Base-by-base conservation (phyloP, 768 basidiomycete species). In the Russula sp. region DNA sequence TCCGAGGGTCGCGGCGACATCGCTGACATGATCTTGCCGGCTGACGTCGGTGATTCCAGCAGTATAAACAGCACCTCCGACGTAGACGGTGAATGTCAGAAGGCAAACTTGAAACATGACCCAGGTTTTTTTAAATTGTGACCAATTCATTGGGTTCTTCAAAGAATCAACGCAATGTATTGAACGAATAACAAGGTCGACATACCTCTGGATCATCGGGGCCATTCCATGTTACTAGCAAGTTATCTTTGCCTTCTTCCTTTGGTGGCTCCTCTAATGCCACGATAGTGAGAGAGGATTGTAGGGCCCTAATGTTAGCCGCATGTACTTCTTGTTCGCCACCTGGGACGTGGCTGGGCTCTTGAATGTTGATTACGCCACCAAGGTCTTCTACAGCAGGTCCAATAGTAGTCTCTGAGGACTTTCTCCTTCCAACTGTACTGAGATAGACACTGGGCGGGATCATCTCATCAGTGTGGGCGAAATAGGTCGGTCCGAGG, bases 51-150 rank as follows among this genome's bases (percentile, higher is more conserved):
- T 58, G 35, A 71, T 69, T 14, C 70, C 70, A 16, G 73, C 68
- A 6, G 71, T 70, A 65, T 72, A 74, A 51, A 75, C 71, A 7
- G 73, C 70, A 25, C 72, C 70, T 48, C 64, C 74, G 61, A 75
- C 71, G 65, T 74, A 75, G 34, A 74, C 70, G 55, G 68, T 60
- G 59, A 74, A 74, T 0, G 73, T 75, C 46, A 75, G 59, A 39
- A 74, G 59, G 60, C 69, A 71, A 42, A 73, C 69, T 48, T 69
- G 68, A 56, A 70, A 71, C 11, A 72, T 69, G 8, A 74, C 72
- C 51, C 72, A 72, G 13, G 51, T 56, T 49, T 70, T 68, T 48
- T 74, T 75, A 13, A 43, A 1, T 16, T 60, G 61, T 3, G 72
- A 71, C 74, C 74, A 75, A 59, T 75, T 72, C 56, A 41, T 46